Conservation (phyloP, 371 early-diverging fungal species). For the Fennellomyces sp. region DNA sequence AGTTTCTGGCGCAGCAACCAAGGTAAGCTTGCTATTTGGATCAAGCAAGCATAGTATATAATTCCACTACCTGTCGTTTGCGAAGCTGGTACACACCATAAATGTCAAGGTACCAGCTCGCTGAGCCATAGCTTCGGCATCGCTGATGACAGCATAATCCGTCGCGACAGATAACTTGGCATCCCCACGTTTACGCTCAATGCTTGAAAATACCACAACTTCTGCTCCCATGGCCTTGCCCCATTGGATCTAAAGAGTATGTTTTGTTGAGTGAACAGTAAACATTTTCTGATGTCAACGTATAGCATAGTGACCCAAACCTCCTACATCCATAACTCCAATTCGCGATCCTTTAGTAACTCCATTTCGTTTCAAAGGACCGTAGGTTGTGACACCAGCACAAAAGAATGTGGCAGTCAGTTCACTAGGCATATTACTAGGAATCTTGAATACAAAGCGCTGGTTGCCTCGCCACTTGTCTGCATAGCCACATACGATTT, state of each 20-base stretch:
- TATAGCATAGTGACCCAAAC: constrained; percentile 54
- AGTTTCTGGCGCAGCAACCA: constrained; percentile 64
- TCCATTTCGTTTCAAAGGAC: constrained; percentile 53
- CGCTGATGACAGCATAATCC: constrained; percentile 32
- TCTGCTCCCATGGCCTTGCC: constrained; percentile 66
- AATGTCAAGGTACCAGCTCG: constrained; percentile 15
- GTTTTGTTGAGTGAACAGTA: no score
- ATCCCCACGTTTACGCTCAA: constrained; percentile 34
- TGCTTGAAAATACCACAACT: constrained; percentile 44
- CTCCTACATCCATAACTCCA: constrained; percentile 66
- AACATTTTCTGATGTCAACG: no score
- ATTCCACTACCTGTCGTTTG: constrained; percentile 42
- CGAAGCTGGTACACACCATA: constrained; percentile 43
- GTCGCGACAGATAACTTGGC: constrained; percentile 36
- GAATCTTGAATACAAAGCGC: constrained; percentile 64
- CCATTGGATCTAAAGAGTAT: constrained; percentile 31
- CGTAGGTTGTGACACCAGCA: constrained; percentile 68
- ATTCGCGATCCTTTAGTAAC: constrained; percentile 55
- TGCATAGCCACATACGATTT: constrained; percentile 70
- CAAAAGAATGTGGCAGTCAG: no score
- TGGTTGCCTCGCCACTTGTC: constrained; percentile 62
- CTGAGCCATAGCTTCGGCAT: constrained; percentile 12
- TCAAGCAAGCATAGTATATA: constrained; percentile 38
- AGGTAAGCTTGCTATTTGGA: constrained; percentile 49
- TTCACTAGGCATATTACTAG: constrained; percentile 52